These are phyloP conservation scores for Papiliotrema nemorosa DNA, from an alignment of 1,284 basidiomycete genomes.

Conservation along the genomic window DNA sequence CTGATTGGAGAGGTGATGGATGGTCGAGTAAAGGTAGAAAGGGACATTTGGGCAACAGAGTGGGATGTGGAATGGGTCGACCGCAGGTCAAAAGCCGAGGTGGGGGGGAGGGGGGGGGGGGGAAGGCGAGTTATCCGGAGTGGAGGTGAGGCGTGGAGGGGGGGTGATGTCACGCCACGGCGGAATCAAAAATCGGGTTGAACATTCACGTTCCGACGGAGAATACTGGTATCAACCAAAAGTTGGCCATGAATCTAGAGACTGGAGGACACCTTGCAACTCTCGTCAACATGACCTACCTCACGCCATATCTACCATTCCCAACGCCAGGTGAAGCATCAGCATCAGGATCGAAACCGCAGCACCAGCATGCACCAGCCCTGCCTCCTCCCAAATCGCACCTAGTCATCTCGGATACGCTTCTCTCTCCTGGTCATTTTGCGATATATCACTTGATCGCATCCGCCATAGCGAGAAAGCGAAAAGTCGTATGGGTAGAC, in stretches of 20 bases:
- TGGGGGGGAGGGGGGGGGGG: too few species aligned
- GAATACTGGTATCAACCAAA: too few species aligned
- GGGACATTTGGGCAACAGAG: slow-evolving; percentile 2
- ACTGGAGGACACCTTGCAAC: too few species aligned
- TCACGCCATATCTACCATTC: slow-evolving; percentile 36
- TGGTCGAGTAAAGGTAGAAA: not conserved
- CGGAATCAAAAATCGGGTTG: too few species aligned
- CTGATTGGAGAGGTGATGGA: not conserved
- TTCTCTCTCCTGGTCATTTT: slow-evolving; percentile 38
- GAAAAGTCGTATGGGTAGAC: slow-evolving; percentile 40
- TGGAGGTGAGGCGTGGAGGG: not conserved
- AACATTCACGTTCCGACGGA: too few species aligned
- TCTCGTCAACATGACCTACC: slow-evolving; percentile 42
- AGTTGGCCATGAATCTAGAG: not conserved
- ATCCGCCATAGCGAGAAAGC: slow-evolving; percentile 21
- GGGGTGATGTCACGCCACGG: too few species aligned
- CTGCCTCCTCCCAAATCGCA: slow-evolving; percentile 36
- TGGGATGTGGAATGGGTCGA: not conserved
- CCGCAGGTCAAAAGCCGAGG: too few species aligned
- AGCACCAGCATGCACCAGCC: slow-evolving; percentile 7
- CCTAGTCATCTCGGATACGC: slow-evolving; percentile 44
- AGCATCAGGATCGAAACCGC: too few species aligned
- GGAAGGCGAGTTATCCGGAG: not conserved
- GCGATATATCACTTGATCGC: slow-evolving; percentile 39
- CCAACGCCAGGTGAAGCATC: not conserved